These are phyloP conservation scores for Talaromyces atroroseus DNA, from an alignment of 2,329 filamentous ascomycete genomes.

Conservation along the genomic window DNA sequence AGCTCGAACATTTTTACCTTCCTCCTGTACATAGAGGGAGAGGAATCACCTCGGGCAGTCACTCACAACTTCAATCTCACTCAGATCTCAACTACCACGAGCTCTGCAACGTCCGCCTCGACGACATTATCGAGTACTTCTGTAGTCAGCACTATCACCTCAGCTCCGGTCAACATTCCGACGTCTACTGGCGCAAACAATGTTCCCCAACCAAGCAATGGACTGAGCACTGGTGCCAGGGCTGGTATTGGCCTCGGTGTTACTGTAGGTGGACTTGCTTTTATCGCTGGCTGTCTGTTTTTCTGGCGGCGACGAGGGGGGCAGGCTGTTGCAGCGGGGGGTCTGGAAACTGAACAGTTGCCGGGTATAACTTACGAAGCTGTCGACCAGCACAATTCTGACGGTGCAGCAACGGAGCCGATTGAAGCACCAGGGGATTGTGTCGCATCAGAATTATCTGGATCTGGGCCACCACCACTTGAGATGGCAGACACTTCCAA, in stretches of 20 bases:
- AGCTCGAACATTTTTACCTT: conserved; percentile 9
- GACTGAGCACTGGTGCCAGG: conserved; percentile 8
- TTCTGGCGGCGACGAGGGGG: conserved; percentile 2
- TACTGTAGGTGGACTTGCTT: conserved; percentile 4
- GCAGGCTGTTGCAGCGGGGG: not conserved
- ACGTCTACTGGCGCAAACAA: not conserved
- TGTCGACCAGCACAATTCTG: conserved; percentile 6
- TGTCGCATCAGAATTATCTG: conserved; percentile 3
- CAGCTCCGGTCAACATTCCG: not conserved
- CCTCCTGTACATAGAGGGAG: conserved; percentile 11
- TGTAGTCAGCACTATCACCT: not conserved
- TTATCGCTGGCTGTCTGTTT: conserved; percentile 5
- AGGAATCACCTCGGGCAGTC: conserved; percentile 4
- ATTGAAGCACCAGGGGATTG: not conserved
- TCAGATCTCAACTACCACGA: conserved; percentile 1
- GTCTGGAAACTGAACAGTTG: not conserved
- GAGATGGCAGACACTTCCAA: conserved; percentile 58
- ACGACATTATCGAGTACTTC: not conserved
- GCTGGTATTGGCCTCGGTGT: conserved; percentile 11
- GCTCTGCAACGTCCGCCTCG: not conserved
- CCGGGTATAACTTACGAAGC: not conserved
- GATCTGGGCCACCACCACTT: not conserved
- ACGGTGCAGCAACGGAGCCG: not conserved
- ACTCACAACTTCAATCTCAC: conserved; percentile 11
- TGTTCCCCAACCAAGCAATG: not conserved